Evolutionary conservation across 148 eudicot genomes (phyloP), one percentile per base, ranked within the genome.

Genomic region (Hydrangea macrophylla): DNA sequence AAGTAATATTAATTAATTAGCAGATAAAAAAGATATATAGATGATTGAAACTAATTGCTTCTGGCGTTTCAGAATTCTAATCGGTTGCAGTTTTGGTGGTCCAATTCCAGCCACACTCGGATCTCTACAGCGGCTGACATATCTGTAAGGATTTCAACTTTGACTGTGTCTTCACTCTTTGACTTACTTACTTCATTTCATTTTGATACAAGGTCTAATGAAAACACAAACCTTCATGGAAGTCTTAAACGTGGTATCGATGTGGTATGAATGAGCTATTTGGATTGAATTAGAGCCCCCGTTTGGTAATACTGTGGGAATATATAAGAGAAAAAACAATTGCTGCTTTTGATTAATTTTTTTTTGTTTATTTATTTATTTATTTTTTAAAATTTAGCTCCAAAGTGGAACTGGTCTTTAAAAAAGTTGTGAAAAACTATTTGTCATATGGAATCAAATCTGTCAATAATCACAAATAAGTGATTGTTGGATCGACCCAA

Each of bases 21-120:
- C 17, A 45, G 5, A 25, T 9, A n/a, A 26, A 9, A 48, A 15
- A 23, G 15, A n/a, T n/a, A n/a, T n/a, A 18, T 22, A 5, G 28
- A 30, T 56, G 37, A 56, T 56, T 58, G 11, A 44, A 56, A 27
- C 6, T 27, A 56, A 28, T 9, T 74, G 1, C 58, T 17, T 73
- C 37, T n/a, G 59, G 58, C 28, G 27, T 76, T 50, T 57, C 85
- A 90, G 98, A 76, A 76, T 83, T 60, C 79, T 93, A 33, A 77
- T 83, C 57, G 96, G 91, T 51, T 92, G 98, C 76, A 74, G 83
- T 40, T 92, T 92, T 71, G 74, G 45, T 67, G 98, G 98, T 48
- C 62, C 53, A 25, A 75, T 92, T 84, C 98, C 98, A 64, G 75
- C 75, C 57, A 67, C 85, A 7, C 80, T 92, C 37, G 93, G 98